Evolutionary conservation across 2,329 filamentous ascomycete species (phyloP).

Genomic region (Arthrocladium fulminans): DNA sequence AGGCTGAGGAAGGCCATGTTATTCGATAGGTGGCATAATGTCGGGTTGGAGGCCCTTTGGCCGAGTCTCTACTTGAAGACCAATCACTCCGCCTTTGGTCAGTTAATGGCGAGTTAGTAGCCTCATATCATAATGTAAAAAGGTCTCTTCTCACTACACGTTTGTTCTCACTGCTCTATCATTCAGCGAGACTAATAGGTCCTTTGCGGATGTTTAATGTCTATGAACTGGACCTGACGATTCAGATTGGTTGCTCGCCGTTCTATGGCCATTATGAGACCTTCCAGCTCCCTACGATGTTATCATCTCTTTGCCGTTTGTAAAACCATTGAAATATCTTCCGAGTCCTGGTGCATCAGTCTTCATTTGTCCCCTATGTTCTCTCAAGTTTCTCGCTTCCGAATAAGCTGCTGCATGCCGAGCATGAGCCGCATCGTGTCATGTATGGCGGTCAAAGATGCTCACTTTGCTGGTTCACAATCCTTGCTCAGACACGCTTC

Average conservation of each 20-base stretch:
- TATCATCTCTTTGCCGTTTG: too few relatives aligned
- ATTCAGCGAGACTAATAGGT: too few relatives aligned
- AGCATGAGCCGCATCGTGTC: neutral
- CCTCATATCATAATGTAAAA: too few relatives aligned
- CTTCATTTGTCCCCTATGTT: too few relatives aligned
- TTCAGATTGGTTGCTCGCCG: neutral
- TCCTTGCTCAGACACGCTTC: neutral
- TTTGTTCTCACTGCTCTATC: too few relatives aligned
- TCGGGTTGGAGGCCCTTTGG: neutral
- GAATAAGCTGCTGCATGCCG: too few relatives aligned
- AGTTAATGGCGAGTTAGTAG: too few relatives aligned
- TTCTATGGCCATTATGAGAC: neutral
- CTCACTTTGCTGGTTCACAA: neutral
- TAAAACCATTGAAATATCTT: too few relatives aligned
- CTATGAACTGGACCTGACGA: neutral
- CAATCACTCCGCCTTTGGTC: too few relatives aligned
- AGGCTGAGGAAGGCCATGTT: slow-evolving; percentile 29
- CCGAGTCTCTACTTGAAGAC: neutral
- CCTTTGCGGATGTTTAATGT: neutral
- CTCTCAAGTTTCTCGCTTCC: neutral
- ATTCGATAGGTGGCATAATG: neutral
- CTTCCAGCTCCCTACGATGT: neutral
- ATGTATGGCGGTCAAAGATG: neutral
- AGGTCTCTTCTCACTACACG: too few relatives aligned
- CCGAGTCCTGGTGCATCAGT: too few relatives aligned